A percentile compares a stretch with the other conserved stretches of the same genome.
Evolutionary conservation across 352 stramenopile genomes (phyloP).

Genomic region (Globisporangium spinosum): DNA sequence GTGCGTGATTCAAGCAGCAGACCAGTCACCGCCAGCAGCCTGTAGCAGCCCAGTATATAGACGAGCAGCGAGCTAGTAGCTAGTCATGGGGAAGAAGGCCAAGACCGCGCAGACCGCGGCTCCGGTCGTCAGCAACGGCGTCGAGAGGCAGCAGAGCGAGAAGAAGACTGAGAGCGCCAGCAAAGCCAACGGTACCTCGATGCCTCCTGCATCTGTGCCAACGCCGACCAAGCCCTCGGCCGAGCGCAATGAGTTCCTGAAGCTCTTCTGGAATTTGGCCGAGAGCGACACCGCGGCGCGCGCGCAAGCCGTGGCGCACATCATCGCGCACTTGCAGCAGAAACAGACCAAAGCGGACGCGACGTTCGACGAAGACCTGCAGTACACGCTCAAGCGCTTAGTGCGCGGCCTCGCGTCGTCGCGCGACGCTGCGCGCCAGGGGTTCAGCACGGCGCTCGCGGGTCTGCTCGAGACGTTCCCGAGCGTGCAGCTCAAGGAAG

Average conservation of each 20-base stretch:
- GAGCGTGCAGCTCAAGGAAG: slow-evolving; percentile 36
- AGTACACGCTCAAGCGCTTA: slow-evolving; percentile 90
- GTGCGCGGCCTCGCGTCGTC: slow-evolving; percentile 88
- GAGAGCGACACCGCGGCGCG: slow-evolving; percentile 66
- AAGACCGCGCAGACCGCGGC: slow-evolving; percentile 11
- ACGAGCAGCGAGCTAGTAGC: background rate
- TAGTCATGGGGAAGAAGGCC: slow-evolving; percentile 18
- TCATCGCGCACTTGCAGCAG: slow-evolving; percentile 47
- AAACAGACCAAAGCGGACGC: slow-evolving; percentile 26
- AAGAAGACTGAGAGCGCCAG: background rate
- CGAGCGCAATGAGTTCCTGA: slow-evolving; percentile 72
- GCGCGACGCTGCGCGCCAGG: slow-evolving; percentile 84
- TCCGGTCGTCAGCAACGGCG: background rate
- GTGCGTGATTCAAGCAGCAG: slow-evolving; percentile 3
- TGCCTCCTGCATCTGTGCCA: background rate
- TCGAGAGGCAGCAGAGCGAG: slow-evolving; percentile 1
- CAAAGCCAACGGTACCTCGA: background rate
- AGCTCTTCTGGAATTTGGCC: slow-evolving; percentile 85
- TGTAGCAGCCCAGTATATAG: slow-evolving; percentile 3
- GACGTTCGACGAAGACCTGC: slow-evolving; percentile 44
- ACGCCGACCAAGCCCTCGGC: slow-evolving; percentile 16
- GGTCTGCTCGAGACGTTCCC: slow-evolving; percentile 60
- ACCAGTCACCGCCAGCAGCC: background rate
- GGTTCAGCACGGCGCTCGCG: slow-evolving; percentile 84
- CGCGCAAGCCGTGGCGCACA: slow-evolving; percentile 50